A percentile compares a stretch with the other conserved stretches of the same genome.
Evolutionary conservation across 2,329 filamentous ascomycete species (phyloP).

Genomic region (Cordyceps fumosorosea): DNA sequence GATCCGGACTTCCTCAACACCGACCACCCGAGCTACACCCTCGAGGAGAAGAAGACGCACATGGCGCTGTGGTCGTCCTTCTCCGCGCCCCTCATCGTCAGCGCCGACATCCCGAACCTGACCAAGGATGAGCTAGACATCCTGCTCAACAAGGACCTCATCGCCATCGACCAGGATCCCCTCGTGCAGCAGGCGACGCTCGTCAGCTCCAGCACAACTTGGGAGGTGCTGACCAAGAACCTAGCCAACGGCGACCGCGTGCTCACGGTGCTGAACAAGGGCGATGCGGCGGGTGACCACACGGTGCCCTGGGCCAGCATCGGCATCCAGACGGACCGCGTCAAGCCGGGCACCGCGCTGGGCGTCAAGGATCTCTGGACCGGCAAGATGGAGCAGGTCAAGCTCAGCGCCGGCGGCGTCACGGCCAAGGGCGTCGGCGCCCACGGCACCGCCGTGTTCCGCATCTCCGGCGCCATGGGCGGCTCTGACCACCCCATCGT

Average conservation of each 20-base stretch:
- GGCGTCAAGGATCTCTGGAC: slow-evolving; percentile 38
- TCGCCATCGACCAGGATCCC: slow-evolving; percentile 36
- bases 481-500: slow-evolving; percentile 19
- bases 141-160: slow-evolving; percentile 34
- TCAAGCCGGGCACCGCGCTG: slow-evolving; percentile 21
- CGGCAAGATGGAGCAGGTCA: slow-evolving; percentile 21
- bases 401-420: slow-evolving; percentile 19
- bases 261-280: slow-evolving; percentile 40
- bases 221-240: slow-evolving; percentile 40
- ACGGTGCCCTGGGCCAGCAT: slow-evolving; percentile 29
- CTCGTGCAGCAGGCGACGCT: slow-evolving; percentile 39
- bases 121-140: slow-evolving; percentile 27
- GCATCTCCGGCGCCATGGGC: slow-evolving; percentile 28
- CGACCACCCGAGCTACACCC: slow-evolving; percentile 27
- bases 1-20: slow-evolving; percentile 33
- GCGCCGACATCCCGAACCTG: slow-evolving; percentile 32
- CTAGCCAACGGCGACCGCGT: slow-evolving; percentile 40
- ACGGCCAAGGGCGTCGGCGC: slow-evolving; percentile 24
- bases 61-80: slow-evolving; percentile 31
- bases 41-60: slow-evolving; percentile 30
- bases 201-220: slow-evolving; percentile 34
- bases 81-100: slow-evolving; percentile 30
- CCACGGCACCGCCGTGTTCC: slow-evolving; percentile 36
- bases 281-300: slow-evolving; percentile 22
- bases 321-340: slow-evolving; percentile 26